Base-by-base conservation (phyloP, 2,329 filamentous ascomycete species). In the Grosmannia penicillata region DNA sequence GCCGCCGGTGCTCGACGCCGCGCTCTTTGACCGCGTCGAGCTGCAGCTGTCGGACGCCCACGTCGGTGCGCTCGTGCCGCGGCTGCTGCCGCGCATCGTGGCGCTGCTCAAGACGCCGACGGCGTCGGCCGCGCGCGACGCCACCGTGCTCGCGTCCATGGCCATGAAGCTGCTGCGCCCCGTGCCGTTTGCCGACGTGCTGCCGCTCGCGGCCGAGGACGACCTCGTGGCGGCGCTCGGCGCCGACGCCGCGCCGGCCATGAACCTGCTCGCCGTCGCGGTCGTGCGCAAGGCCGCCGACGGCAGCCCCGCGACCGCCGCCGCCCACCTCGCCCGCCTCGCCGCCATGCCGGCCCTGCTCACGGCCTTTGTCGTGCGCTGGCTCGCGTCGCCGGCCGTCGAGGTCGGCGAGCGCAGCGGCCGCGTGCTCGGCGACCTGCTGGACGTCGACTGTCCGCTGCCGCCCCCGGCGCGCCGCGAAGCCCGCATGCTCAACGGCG, bases 21-120 rank as follows among this genome's bases (percentile, higher is more conserved):
- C 66, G 46, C 57, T 77, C 3, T 68, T 78, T 42, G 73, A 77
- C 48, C 57, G 72, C 48, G 65, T 77, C 32, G 66, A 71, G 47
- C 62, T 76, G 4, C 71, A 76, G 49, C 57, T 78, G 14, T 75
- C 61, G 72, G 70, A 71, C 31, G 52, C 53, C 44, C 75, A 73
- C 48, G 70, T 63, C 25, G 62, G 61, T 0, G 56, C 64, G 4
- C 54, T 77, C 8, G 63, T 74, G 19, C 63, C 65, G 17, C 60
- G 55, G 3, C 56, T 77, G 18, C 65, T 78, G 24, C 68, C 70
- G 10, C 63, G 60, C 14, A 58, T 78, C 45, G 67, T 66, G 25
- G 51, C 59, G 21, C 62, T 75, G 44, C 65, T 78, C 44, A 62
- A 63, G 43, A 56, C 56, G 44, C 70, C 71, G 1, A 23, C 27